Conservation (phyloP, 2,329 filamentous ascomycete genomes). For the Tympanopsis confertula region DNA sequence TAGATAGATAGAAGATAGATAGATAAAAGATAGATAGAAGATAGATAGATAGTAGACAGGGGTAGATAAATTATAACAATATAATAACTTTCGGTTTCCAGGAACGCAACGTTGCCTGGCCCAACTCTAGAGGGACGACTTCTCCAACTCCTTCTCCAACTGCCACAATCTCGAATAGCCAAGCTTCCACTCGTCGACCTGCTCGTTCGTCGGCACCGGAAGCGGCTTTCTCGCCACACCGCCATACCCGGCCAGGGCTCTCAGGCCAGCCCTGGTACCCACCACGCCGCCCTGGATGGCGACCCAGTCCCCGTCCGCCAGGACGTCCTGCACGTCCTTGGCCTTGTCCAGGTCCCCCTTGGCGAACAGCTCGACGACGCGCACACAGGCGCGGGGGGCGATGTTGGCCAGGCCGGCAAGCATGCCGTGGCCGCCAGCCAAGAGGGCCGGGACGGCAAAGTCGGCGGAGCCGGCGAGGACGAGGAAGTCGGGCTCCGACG, state of each 20-base stretch:
- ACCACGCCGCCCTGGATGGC: constrained; percentile 63
- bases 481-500: constrained; percentile 40
- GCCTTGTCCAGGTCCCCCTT: constrained; percentile 47
- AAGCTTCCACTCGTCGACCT: constrained; percentile 10
- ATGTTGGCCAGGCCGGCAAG: constrained; percentile 65
- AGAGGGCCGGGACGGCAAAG: constrained; percentile 57
- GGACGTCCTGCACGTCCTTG: constrained; percentile 48
- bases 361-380: constrained; percentile 47
- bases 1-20: too few species aligned
- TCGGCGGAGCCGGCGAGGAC: constrained; percentile 65
- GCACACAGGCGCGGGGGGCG: constrained; percentile 52
- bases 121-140: too few species aligned
- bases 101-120: too few species aligned
- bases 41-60: too few species aligned
- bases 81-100: too few species aligned
- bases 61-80: too few species aligned
- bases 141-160: neutral
- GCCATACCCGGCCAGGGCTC: constrained; percentile 59
- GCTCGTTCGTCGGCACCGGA: constrained; percentile 27
- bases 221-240: constrained; percentile 38
- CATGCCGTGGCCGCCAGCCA: constrained; percentile 59
- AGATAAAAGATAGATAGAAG: too few species aligned
- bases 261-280: constrained; percentile 57
- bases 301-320: constrained; percentile 61
- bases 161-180: neutral